Base-by-base conservation (phyloP, 805 yeast genomes). In the Candida lessepsii region DNA sequence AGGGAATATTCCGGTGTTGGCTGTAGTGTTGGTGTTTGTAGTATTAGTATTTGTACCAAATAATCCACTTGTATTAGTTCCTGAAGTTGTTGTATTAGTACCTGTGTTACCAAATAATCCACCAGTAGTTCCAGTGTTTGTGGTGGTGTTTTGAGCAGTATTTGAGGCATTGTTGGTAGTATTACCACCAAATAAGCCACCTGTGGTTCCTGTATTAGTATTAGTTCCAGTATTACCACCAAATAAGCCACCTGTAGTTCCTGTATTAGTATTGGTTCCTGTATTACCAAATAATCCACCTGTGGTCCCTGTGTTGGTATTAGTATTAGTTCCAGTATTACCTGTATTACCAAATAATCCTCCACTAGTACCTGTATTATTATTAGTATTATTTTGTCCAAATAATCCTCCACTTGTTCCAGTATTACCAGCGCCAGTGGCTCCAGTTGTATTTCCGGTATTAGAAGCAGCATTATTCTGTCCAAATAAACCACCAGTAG, bases 151-250 rank as follows among this genome's bases (percentile, higher is more conserved):
- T n/a, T n/a, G n/a, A n/a, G n/a, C n/a, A 9, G n/a, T 15, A 15
- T 9, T 13, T 6, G 9, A 5, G 10, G 15, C 20, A 31, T 21
- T 21, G 3, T 20, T 18, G n/a, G 10, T 23, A 5, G 29, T 23
- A 23, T 23, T 31, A 5, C 27, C 27, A 11, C 35, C 35, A 32
- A 32, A 32, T 32, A 38, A 24, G 39, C 40, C 28, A 19, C 37
- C 27, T 20, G 15, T n/a, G n/a, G n/a, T n/a, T n/a, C n/a, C n/a
- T 8, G 43, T 39, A 19, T 39, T 16, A 9, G 42, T 19, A 30
- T 35, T 37, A n/a, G 30, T 23, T 32, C 26, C 33, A n/a, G 48
- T 16, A 19, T 32, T 29, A 28, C 39, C 19, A 11, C 35, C 35
- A 30, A 30, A 30, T 14, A 30, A 19, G 4, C 25, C 25, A 35